These are phyloP conservation scores for Acrocalymma vagum DNA, from an alignment of 2,329 filamentous ascomycete species.

Conservation along the genomic window DNA sequence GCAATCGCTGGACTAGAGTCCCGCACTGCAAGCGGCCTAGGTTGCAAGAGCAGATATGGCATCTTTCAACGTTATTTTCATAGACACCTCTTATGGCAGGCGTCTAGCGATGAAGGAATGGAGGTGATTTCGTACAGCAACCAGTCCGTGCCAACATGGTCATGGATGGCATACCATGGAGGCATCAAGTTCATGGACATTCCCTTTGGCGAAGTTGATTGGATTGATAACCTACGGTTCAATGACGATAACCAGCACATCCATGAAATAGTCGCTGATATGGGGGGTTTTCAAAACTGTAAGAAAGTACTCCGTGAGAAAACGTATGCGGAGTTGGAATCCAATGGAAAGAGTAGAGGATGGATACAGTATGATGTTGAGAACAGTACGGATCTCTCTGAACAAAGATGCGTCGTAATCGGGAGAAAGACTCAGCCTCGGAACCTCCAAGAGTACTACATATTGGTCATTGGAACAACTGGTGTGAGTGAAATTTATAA, in stretches of 20 bases:
- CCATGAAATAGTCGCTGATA: not conserved
- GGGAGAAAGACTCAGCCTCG: too few relatives aligned
- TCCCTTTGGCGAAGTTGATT: slow-evolving; percentile 32
- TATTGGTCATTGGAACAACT: too few relatives aligned
- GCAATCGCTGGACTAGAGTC: slow-evolving; percentile 7
- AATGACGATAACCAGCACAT: not conserved
- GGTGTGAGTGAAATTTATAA: too few relatives aligned
- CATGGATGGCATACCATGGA: slow-evolving; percentile 5
- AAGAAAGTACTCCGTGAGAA: too few relatives aligned
- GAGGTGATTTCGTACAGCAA: slow-evolving; percentile 1
- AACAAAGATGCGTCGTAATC: too few relatives aligned
- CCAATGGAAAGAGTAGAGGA: too few relatives aligned
- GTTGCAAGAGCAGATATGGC: not conserved
- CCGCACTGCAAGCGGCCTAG: slow-evolving; percentile 1
- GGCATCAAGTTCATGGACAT: slow-evolving; percentile 1
- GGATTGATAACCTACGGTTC: slow-evolving; percentile 18
- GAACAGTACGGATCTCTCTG: too few relatives aligned
- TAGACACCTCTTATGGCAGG: slow-evolving; percentile 6
- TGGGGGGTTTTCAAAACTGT: too few relatives aligned
- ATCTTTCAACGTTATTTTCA: slow-evolving; percentile 7
- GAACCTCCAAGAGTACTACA: too few relatives aligned
- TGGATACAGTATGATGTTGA: too few relatives aligned
- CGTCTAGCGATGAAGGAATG: not conserved
- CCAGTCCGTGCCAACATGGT: slow-evolving; percentile 3
- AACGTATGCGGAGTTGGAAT: too few relatives aligned